A percentile compares a stretch with the other conserved stretches of the same genome.
phyloP scores from a whole-genome alignment of 495 filamentous ascomycete species.

The Chaetomium tenue region DNA sequence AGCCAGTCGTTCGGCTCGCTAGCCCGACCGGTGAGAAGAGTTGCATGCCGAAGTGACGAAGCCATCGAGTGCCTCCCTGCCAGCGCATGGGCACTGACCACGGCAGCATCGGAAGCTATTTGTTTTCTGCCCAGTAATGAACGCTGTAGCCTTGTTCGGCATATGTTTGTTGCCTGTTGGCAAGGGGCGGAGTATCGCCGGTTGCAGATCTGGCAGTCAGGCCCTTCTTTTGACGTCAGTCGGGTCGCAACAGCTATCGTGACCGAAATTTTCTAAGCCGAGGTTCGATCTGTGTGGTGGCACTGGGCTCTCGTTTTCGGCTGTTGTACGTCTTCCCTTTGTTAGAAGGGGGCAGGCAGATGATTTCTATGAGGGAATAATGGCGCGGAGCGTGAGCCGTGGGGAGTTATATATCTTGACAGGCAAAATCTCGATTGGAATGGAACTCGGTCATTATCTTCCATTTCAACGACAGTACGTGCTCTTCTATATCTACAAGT shows the following conservation, averaged over 20 bases:
- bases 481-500: not conserved
- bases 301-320: not conserved
- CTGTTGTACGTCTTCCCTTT: not conserved
- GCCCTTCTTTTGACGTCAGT: not conserved
- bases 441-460: not conserved
- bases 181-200: too few relatives aligned
- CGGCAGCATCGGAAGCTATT: not conserved
- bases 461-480: not conserved
- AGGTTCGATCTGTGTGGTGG: not conserved
- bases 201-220: not conserved
- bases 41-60: not conserved
- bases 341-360: not conserved
- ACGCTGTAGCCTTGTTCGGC: not conserved
- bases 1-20: not conserved
- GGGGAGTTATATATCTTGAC: not conserved
- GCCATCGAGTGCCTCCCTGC: not conserved
- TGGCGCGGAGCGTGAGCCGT: too few relatives aligned
- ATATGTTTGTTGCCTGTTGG: not conserved
- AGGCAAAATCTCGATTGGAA: not conserved
- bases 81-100: not conserved
- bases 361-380: not conserved
- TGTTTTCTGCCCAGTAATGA: not conserved
- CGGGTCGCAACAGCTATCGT: not conserved
- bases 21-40: conserved; percentile 4
- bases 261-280: not conserved